Base-by-base conservation (phyloP, 106 monocot species). In the Vanilla planifolia region DNA sequence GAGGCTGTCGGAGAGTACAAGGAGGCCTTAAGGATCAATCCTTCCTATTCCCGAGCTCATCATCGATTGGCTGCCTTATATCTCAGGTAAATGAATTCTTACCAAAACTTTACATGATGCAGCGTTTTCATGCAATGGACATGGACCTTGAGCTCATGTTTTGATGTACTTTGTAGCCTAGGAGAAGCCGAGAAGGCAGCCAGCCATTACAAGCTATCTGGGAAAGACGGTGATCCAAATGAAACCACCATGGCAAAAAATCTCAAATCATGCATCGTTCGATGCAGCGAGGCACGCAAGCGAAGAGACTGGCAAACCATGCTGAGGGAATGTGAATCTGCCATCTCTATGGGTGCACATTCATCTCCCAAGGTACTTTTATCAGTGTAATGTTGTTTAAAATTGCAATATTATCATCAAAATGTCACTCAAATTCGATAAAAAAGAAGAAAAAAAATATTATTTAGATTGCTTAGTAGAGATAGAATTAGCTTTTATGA, bases 1-100 rank as follows among this genome's bases (percentile, higher is more conserved):
- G 84, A 89, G 44, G 83, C 89, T 0, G 75, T 72, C n/a, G 33
- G 9, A 0, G 71, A 69, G 8, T 89, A 77, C 51, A 66, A 44
- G 56, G 89, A 84, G 33, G 89, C 89, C 0, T 69, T 84, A 0
- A 67, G 63, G 47, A 68, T 89, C n/a, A 75, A 89, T 58, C 72
- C 77, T 53, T 65, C 43, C 3, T 89, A 72, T 44, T 37, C 13
- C 41, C 61, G 69, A 52, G 89, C 77, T 1, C 89, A 89, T 44
- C 64, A 72, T 53, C 64, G 73, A 22, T 39, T 89, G 4, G 89
- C 72, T 1, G 46, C 21, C 32, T 67, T 84, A 3, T 89, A 75
- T 64, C 75, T 80, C 42, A 84, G 84, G 83, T 83, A 64, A 36
- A 8, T 53, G 30, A 4, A 32, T 14, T 48, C 33, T 15, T 36